phyloP scores from a whole-genome alignment of 164 flowering plant species.

The Annona cherimola region DNA sequence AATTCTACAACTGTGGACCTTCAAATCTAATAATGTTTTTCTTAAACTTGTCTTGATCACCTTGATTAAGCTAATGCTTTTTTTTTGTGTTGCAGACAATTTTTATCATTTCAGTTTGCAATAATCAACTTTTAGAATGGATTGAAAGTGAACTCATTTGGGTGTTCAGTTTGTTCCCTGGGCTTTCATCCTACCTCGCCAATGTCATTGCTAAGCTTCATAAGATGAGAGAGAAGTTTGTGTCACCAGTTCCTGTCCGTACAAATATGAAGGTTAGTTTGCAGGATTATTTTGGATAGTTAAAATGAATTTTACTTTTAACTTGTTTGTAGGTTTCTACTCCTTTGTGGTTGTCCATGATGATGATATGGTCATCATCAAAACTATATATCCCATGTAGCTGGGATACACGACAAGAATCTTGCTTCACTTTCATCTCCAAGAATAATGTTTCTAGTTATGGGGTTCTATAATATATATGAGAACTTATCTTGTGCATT shows the following conservation, averaged over 20 bases:
- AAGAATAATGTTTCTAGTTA: no score
- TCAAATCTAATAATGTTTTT: not conserved
- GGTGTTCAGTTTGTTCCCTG: conserved; percentile 71
- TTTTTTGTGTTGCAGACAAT: conserved; percentile 50
- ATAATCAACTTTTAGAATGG: conserved; percentile 90
- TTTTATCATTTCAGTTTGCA: conserved; percentile 88
- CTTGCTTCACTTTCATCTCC: no score
- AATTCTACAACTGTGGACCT: not conserved
- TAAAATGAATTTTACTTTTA: no score
- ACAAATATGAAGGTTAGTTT: conserved; percentile 75
- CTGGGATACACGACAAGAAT: no score
- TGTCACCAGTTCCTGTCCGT: conserved; percentile 40
- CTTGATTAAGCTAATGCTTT: not conserved
- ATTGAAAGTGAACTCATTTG: conserved; percentile 80
- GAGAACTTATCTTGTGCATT: no score
- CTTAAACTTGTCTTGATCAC: no score
- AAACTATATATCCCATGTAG: no score
- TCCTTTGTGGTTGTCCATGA: no score
- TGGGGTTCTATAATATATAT: no score
- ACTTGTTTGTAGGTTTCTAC: no score
- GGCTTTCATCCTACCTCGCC: conserved; percentile 60
- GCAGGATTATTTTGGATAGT: not conserved
- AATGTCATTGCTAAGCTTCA: conserved; percentile 54
- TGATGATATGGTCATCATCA: no score
- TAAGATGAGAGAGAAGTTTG: conserved; percentile 58